A percentile compares a stretch with the other conserved stretches of the same genome.
phyloP scores from a whole-genome alignment of 164 flowering plant genomes.

The Annona cherimola region DNA sequence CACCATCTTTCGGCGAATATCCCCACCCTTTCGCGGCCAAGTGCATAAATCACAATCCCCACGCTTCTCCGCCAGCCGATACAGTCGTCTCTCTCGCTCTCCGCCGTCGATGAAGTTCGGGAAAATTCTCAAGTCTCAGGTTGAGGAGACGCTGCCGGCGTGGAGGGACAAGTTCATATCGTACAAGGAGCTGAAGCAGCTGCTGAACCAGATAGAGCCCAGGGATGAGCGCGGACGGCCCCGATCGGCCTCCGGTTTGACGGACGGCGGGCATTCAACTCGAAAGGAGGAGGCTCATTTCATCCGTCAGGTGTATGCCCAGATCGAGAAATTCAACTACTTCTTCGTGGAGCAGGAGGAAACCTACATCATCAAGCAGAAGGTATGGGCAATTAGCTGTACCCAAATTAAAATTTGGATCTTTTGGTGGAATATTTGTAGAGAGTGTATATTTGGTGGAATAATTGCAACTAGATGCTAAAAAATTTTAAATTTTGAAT shows the following conservation, averaged over 20 bases:
- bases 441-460: no score
- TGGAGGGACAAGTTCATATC: conserved; percentile 90
- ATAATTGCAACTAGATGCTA: no score
- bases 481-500: no score
- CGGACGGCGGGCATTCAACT: conserved; percentile 23
- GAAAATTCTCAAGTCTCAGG: conserved; percentile 76
- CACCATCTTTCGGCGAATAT: no score
- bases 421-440: no score
- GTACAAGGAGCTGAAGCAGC: conserved; percentile 81
- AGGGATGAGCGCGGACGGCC: conserved; percentile 18
- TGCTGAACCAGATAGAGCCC: conserved; percentile 50
- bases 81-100: background rate
- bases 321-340: conserved; percentile 76
- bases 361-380: conserved; percentile 73
- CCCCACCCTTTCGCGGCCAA: background rate
- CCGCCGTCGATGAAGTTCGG: conserved; percentile 67
- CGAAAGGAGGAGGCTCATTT: conserved; percentile 64
- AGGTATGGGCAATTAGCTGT: no score
- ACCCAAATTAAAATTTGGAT: no score
- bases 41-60: background rate
- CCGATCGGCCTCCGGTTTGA: conserved; percentile 23
- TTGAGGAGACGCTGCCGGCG: conserved; percentile 79
- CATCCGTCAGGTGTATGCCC: conserved; percentile 53
- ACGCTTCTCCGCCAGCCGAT: background rate
- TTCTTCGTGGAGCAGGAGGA: conserved; percentile 91